Evolutionary conservation across 2,329 filamentous ascomycete genomes (phyloP), one percentile per base, ranked within the genome.

Genomic region (Penicillium paneum): DNA sequence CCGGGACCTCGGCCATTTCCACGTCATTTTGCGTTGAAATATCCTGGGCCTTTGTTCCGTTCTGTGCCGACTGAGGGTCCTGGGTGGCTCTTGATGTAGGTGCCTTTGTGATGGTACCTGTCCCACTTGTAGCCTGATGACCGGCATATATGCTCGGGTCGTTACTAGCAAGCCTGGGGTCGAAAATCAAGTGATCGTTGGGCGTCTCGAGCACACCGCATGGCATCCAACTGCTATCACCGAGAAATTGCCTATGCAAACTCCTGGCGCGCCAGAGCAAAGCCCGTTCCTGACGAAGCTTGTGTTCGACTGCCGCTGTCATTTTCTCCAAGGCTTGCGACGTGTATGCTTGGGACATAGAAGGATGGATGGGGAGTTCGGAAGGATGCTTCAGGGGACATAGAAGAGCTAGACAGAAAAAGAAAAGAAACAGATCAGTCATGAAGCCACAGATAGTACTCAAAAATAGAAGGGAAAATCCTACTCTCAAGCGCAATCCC

Each of bases 351-450:
- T 79, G 69, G 49, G 81, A 83, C 60, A 86, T 68, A 26, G 82
- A 81, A 55, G 83, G 83, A 63, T 87, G 84, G 28, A 72, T 75
- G 2, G 81, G 77, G 24, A 87, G 74, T 58, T 86, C 82, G 50
- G 83, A 81, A 34, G 83, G 82, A 44, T 84, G 81, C 32, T 81
- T 85, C 49, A 87, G 70, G n/a, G 84, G 84, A 54, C 80, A 78
- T 39, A 87, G 76, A 11, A 87, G 74, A 31, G 79, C 82, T 85
- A 60, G 11, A 54, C 35, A 17, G 42, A 13, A 38, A 15, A 15
- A 42, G 42, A 8, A n/a, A 42, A 49, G 8, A 15, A 40, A 28
- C 26, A 55, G 8, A 44, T 64, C 47, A 67, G 58, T 17, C 49
- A 49, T 35, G 12, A 40, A 45, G 1, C 11, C n/a, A 39, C n/a